Conservation (phyloP, 805 yeast genomes). For the Komagataella kurtzmanii region DNA sequence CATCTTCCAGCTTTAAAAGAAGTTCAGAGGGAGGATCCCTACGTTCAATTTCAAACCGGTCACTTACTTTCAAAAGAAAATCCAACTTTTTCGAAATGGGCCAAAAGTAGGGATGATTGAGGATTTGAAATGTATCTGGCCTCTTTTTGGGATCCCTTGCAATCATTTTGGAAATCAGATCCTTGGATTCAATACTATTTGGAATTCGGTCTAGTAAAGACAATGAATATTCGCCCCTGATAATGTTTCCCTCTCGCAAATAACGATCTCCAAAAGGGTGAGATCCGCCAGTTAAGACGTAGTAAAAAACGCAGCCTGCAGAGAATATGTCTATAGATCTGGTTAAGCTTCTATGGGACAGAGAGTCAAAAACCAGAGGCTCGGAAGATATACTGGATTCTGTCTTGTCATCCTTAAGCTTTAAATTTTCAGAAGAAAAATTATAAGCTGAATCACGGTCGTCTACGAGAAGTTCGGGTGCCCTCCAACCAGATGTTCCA, state of each 20-base stretch:
- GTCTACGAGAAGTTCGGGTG: conserved; percentile 69
- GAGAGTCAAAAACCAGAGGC: conserved; percentile 22
- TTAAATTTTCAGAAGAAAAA: not conserved
- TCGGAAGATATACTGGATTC: conserved; percentile 9
- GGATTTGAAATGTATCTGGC: conserved; percentile 54
- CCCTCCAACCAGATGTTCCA: conserved; percentile 98
- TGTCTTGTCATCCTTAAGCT: not conserved
- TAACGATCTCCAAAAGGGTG: conserved; percentile 97
- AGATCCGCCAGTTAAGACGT: conserved; percentile 64
- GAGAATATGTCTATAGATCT: conserved; percentile 90
- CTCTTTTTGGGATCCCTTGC: conserved; percentile 48
- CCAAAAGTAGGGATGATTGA: conserved; percentile 92
- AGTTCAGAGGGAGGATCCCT: conserved; percentile 67
- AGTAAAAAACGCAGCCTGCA: conserved; percentile 87
- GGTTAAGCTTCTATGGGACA: conserved; percentile 51
- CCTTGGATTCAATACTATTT: conserved; percentile 51
- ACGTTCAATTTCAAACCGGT: conserved; percentile 75
- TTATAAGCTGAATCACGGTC: conserved; percentile 13
- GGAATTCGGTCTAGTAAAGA: conserved; percentile 28
- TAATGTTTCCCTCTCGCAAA: conserved; percentile 77
- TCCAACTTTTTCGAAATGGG: conserved; percentile 56
- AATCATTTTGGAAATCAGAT: conserved; percentile 67
- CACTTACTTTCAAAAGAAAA: conserved; percentile 78
- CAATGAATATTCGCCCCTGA: conserved; percentile 46
- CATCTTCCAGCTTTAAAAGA: conserved; percentile 38